Base-by-base conservation (phyloP, 2,329 filamentous ascomycete species). In the Fusarium buharicum region DNA sequence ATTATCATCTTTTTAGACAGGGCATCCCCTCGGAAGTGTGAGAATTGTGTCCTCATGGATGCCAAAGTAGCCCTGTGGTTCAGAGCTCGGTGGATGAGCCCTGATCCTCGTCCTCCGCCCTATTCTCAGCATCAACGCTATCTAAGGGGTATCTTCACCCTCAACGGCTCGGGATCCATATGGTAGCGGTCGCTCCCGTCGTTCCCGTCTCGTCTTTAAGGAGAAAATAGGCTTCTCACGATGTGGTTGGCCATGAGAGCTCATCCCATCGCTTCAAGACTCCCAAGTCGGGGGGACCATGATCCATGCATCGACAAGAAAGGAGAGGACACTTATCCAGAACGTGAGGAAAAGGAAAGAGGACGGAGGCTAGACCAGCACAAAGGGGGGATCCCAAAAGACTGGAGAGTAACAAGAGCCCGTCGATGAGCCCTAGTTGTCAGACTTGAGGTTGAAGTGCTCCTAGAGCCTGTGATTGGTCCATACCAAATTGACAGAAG, bases 401-500 rank as follows among this genome's bases (percentile, higher is more conserved):
- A 47, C 50, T 62, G 55, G 55, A 66, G 59, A 67, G 53, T 36
- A 59, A 67, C 43, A 45, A 63, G 44, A 70, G 57, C 64, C 68
- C 58, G 46, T 71, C 51, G 55, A 68, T 64, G 59, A 24, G 22
- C 47, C 59, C 55, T 60, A 61, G 54, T 60, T 70, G 70, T 70
- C 63, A 62, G 70, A 70, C 55, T 62, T 69, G 67, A 73, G 68
- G 70, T 73, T 64, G 59, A 62, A 73, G 54, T 55, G 67, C 68
- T 45, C 45, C 46, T 74, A 59, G 58, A 66, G 52, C 41, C 27
- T 45, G 53, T 74, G 66, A 76, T 76, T 76, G 74, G 74, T 20
- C 37, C 31, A 10, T 10, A 2, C 8, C 3, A n/a, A 20, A 13
- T 6, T 14, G 22, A 22, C 30, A 44, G 38, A 7, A 34, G 27